Percentiles rank a stretch among this genome's conserved stretches.
These are phyloP conservation scores for Epichloe festucae DNA, from an alignment of 2,329 filamentous ascomycete genomes.

Conservation along the genomic window DNA sequence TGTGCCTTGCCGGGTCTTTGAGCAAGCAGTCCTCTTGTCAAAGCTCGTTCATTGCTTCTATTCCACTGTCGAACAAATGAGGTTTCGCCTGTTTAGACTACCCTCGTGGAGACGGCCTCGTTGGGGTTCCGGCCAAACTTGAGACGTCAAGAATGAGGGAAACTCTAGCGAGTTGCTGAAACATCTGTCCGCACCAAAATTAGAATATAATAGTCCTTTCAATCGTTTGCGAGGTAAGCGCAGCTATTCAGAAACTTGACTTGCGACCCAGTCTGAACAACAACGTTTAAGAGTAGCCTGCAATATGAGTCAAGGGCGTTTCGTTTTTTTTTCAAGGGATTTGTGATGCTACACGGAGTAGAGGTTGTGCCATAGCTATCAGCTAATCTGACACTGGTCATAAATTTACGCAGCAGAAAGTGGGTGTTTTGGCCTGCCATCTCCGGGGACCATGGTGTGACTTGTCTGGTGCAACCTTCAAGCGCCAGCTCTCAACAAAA, in stretches of 20 bases:
- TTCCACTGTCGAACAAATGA: too few relatives aligned
- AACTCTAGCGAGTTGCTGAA: not conserved
- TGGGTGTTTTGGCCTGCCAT: not conserved
- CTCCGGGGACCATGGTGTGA: not conserved
- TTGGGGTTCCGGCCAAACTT: too few relatives aligned
- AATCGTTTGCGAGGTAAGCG: not conserved
- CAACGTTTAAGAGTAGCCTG: not conserved
- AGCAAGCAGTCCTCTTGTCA: not conserved
- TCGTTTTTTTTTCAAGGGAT: not conserved
- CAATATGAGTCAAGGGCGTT: not conserved
- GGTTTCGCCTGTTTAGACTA: not conserved
- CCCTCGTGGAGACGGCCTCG: not conserved
- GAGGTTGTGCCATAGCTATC: too few relatives aligned
- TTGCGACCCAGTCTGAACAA: not conserved
- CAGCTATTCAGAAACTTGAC: not conserved
- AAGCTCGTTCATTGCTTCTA: too few relatives aligned
- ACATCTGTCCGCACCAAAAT: not conserved
- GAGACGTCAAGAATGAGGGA: too few relatives aligned
- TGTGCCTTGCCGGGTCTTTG: too few relatives aligned
- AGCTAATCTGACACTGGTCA: too few relatives aligned
- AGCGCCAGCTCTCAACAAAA: not conserved
- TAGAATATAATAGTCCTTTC: not conserved
- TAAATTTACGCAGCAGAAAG: not conserved
- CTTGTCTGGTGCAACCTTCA: not conserved
- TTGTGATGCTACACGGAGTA: not conserved